Conservation (phyloP, 116 monocot genomes). For the Iris pallida region DNA sequence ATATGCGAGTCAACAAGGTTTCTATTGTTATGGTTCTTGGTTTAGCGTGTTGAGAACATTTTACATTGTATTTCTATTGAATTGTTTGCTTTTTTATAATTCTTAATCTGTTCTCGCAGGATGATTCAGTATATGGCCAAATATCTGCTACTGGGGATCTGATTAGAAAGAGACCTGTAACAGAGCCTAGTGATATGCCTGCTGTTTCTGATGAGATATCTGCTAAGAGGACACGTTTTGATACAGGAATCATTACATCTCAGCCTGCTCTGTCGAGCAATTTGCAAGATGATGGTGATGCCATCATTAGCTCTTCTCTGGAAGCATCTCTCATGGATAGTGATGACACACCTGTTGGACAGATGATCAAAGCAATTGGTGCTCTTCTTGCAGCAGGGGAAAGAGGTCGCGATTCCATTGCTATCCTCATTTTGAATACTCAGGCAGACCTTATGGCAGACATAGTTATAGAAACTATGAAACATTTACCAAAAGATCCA, state of each 20-base stretch:
- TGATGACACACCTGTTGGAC: conserved; percentile 61
- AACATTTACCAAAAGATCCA: conserved; percentile 43
- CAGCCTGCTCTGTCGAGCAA: conserved; percentile 19
- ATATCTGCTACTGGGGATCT: conserved; percentile 21
- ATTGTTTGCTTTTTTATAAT: not conserved
- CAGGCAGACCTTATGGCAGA: conserved; percentile 89
- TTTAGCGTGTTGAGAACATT: not conserved
- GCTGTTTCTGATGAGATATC: conserved; percentile 37
- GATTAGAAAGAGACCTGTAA: conserved; percentile 19
- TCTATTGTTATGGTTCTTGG: not conserved
- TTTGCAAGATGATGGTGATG: conserved; percentile 20
- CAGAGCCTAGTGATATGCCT: conserved; percentile 28
- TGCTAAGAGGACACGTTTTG: conserved; percentile 42
- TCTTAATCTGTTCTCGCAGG: conserved; percentile 31
- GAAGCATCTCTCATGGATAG: conserved; percentile 38
- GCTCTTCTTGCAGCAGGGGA: conserved; percentile 89
- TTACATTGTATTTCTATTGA: not conserved
- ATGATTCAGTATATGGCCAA: conserved; percentile 37
- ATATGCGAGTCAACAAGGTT: conserved; percentile 60
- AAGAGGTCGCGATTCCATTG: conserved; percentile 78
- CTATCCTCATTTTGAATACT: conserved; percentile 77
- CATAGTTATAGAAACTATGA: conserved; percentile 88
- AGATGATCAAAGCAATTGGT: conserved; percentile 92
- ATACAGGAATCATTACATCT: conserved; percentile 14
- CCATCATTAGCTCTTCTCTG: conserved; percentile 23